Percentiles rank a stretch among this genome's conserved stretches.
Conservation (phyloP, 164 flowering plant genomes). For the Tetrastigma voinierianum region DNA sequence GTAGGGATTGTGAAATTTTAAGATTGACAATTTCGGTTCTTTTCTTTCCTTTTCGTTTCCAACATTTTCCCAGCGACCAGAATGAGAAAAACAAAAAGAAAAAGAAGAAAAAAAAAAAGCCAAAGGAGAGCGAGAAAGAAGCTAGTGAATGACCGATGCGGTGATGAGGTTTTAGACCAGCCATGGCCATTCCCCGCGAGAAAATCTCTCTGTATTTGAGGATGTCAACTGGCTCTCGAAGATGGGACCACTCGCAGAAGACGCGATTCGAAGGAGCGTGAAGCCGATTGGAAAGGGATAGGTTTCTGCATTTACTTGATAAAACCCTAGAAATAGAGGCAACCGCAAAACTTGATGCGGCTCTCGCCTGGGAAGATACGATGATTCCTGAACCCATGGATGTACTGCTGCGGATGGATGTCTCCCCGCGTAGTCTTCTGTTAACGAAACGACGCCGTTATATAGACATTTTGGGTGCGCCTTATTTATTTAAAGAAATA, state of each 20-base stretch:
- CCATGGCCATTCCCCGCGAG: slow-evolving; percentile 67
- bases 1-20: too few relatives aligned
- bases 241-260: slow-evolving; percentile 25
- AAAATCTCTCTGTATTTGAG: slow-evolving; percentile 45
- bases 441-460: too few relatives aligned
- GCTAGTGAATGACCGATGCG: slow-evolving; percentile 51
- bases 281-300: slow-evolving; percentile 4
- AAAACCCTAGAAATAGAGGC: slow-evolving; percentile 4
- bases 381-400: slow-evolving; percentile 15
- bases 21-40: too few relatives aligned
- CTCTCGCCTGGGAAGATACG: slow-evolving; percentile 7
- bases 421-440: too few relatives aligned
- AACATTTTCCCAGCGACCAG: not conserved
- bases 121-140: not conserved
- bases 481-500: too few relatives aligned
- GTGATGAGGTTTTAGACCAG: slow-evolving; percentile 79
- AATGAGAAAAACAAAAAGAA: not conserved
- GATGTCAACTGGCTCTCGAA: slow-evolving; percentile 24
- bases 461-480: too few relatives aligned
- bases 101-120: not conserved
- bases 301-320: not conserved
- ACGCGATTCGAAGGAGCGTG: slow-evolving; percentile 20
- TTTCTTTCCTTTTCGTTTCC: not conserved
- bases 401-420: slow-evolving; percentile 4
- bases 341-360: not conserved